Evolutionary conservation across 495 filamentous ascomycete species (phyloP).

Genomic region (Collariella sp.): DNA sequence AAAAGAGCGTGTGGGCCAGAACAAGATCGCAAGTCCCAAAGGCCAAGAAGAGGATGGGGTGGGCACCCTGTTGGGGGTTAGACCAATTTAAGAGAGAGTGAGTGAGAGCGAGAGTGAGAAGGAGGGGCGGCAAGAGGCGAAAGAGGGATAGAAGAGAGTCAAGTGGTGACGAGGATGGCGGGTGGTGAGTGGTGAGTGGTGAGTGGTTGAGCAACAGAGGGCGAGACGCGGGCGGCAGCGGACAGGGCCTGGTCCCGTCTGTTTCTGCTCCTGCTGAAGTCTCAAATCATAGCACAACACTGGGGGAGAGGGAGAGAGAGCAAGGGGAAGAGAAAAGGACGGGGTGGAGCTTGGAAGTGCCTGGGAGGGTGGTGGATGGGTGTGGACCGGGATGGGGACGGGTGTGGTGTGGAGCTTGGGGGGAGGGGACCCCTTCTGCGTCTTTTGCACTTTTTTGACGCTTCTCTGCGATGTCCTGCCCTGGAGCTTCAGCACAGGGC

Average conservation of each 20-base stretch:
- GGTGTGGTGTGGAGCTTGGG: not conserved
- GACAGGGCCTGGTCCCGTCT: slow-evolving; percentile 9
- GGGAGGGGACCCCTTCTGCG: not conserved
- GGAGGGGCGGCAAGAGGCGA: not conserved
- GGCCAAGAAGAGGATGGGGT: slow-evolving; percentile 16
- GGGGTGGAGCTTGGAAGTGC: not conserved
- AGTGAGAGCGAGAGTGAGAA: slow-evolving; percentile 7
- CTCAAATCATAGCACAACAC: slow-evolving; percentile 1
- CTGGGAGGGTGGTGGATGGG: not conserved
- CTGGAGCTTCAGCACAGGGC: not conserved
- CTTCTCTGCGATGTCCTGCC: not conserved
- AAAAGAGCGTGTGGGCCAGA: slow-evolving; percentile 29
- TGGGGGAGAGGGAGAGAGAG: not conserved
- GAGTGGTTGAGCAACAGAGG: slow-evolving; percentile 10
- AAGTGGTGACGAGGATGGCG: slow-evolving; percentile 6
- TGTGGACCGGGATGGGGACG: not conserved
- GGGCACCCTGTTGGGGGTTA: slow-evolving; percentile 19
- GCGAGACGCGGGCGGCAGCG: slow-evolving; percentile 8
- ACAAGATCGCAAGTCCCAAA: slow-evolving; percentile 16
- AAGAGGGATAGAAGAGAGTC: not conserved
- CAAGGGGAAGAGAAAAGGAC: not conserved
- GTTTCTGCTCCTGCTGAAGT: slow-evolving; percentile 8
- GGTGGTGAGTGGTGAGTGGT: not conserved
- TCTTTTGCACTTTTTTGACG: not conserved
- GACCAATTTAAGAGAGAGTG: slow-evolving; percentile 27